Evolutionary conservation across 2,329 filamentous ascomycete genomes (phyloP), one percentile per base, ranked within the genome.

Genomic region (Penicillium sp.): DNA sequence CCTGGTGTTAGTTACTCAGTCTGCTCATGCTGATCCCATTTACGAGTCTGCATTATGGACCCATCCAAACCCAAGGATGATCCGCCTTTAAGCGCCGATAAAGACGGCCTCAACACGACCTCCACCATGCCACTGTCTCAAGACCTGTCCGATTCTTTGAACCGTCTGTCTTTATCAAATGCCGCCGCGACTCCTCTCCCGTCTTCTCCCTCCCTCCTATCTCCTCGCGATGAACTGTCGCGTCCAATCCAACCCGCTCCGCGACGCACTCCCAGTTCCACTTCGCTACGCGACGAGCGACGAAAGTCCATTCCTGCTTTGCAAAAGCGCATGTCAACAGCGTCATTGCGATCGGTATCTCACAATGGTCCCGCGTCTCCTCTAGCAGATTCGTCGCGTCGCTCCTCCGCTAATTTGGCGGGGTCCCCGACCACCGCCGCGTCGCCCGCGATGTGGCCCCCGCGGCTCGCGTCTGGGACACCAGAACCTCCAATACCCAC

Each of bases 291-390:
- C 39, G 62, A 67, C 37, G 62, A 66, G 31, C 57, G 56, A 37
- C 53, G 59, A 36, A 54, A 53, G 27, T 66, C 64, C 6, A 55
- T 48, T 8, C 50, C 59, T 6, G 54, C 52, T n/a, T 36, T 68
- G 17, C 57, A 67, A 29, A 67, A 68, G 31, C 62, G 61, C 15
- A 48, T 54, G 14, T 68, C 65, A 1, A 52, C 54, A 6, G 57
- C 54, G 8, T 68, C 65, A 4, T 45, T 68, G 29, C 60, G 64
- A 35, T 66, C 62, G 1, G 48, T 50, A 5, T 55, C 57, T 6
- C 47, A 54, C 16, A 50, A 45, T 20, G 54, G 53, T 7, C 47
- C 51, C 12, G 34, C 55, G 4, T 62, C 63, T 3, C 57, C 61
- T 6, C 51, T 48, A 14, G 47, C 55, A 13, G 57, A 51, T 26